A percentile compares a stretch with the other conserved stretches of the same genome.
These are phyloP conservation scores for Tetrapisispora pingtungensis DNA, from an alignment of 805 yeast species.

Conservation along the genomic window DNA sequence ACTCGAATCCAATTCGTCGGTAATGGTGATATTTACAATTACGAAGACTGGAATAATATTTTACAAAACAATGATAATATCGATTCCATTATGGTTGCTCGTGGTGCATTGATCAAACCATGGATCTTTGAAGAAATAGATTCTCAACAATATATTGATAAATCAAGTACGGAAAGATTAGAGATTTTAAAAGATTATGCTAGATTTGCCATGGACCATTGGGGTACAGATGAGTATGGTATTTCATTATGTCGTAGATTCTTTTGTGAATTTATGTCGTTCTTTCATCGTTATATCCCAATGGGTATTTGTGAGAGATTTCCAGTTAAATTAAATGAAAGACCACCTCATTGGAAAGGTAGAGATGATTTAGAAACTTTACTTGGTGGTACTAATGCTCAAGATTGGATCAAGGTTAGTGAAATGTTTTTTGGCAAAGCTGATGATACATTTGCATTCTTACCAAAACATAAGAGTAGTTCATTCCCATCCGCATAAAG, in stretches of 20 bases:
- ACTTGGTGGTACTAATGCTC: constrained; percentile 73
- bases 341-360: constrained; percentile 91
- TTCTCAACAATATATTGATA: constrained; percentile 79
- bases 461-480: constrained; percentile 93
- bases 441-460: constrained; percentile 61
- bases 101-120: constrained; percentile 96
- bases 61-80: constrained; percentile 49
- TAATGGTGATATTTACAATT: constrained; percentile 84
- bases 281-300: constrained; percentile 90
- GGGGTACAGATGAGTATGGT: constrained; percentile 98
- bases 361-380: constrained; percentile 87
- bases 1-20: constrained; percentile 78
- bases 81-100: constrained; percentile 93
- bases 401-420: constrained; percentile 91
- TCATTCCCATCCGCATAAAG: constrained; percentile 32
- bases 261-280: constrained; percentile 88
- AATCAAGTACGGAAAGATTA: constrained; percentile 80
- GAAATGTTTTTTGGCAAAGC: constrained; percentile 93
- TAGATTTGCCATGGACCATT: constrained; percentile 78
- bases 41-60: constrained; percentile 79
- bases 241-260: constrained; percentile 78
- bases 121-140: constrained; percentile 98
- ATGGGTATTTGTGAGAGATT: constrained; percentile 81
- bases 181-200: constrained; percentile 63
- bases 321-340: constrained; percentile 83